These are phyloP conservation scores for Apophysomyces ossiformis DNA, from an alignment of 371 early-diverging fungal genomes.

Conservation along the genomic window DNA sequence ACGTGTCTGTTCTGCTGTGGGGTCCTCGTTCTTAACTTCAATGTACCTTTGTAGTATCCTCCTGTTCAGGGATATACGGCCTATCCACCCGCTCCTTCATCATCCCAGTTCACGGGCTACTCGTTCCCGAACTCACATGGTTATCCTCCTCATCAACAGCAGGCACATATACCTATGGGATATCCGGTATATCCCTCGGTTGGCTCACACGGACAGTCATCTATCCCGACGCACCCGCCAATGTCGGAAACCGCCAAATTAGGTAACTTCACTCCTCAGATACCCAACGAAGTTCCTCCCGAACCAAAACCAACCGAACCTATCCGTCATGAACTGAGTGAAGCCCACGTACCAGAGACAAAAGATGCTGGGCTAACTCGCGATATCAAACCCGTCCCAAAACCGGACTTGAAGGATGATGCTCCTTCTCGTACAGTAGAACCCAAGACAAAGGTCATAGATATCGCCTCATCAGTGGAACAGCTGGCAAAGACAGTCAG, in stretches of 20 bases:
- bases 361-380: neutral
- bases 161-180: constrained; percentile 4
- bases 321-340: neutral
- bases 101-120: constrained; percentile 1
- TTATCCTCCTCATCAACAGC: constrained; percentile 15
- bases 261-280: constrained; percentile 6
- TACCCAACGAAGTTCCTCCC: constrained; percentile 2
- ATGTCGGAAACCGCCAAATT: neutral
- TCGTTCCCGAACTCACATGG: neutral
- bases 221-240: constrained; percentile 2
- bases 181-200: constrained; percentile 9
- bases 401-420: constrained; percentile 27
- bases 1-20: neutral
- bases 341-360: neutral
- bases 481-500: constrained; percentile 28
- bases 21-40: neutral
- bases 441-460: constrained; percentile 1
- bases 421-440: neutral
- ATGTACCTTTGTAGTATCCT: neutral
- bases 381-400: constrained; percentile 11
- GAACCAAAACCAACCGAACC: neutral
- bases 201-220: constrained; percentile 3
- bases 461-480: constrained; percentile 34
- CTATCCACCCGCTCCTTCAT: neutral
- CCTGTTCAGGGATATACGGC: neutral